These are phyloP conservation scores for Ochetophila trinervis DNA, from an alignment of 306 rosid species.

Conservation along the genomic window DNA sequence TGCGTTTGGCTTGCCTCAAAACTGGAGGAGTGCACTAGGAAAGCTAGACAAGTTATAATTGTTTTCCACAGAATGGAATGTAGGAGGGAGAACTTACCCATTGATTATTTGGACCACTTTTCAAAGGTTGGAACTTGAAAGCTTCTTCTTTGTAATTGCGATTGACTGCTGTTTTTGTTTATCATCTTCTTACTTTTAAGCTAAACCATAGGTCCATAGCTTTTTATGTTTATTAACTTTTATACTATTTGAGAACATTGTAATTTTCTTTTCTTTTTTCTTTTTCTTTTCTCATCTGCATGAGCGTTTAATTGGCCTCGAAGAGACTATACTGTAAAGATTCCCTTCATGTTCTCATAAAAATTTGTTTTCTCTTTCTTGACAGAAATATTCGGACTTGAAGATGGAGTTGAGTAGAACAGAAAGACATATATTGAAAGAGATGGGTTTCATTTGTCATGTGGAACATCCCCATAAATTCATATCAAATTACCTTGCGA, in stretches of 20 bases:
- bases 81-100: conserved; percentile 78
- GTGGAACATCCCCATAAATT: conserved; percentile 98
- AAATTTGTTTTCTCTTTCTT: not conserved
- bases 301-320: no score
- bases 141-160: not conserved
- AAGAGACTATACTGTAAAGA: not conserved
- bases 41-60: conserved; percentile 86
- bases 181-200: not conserved
- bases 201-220: not conserved
- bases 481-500: conserved; percentile 90
- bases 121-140: conserved; percentile 58
- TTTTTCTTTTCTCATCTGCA: no score
- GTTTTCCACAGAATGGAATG: conserved; percentile 97
- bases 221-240: no score
- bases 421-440: conserved; percentile 95
- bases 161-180: not conserved
- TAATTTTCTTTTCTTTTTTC: not conserved
- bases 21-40: conserved; percentile 83
- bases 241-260: not conserved
- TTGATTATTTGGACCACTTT: conserved; percentile 71
- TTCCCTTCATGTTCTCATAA: not conserved
- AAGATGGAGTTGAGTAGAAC: conserved; percentile 90
- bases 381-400: conserved; percentile 76
- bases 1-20: conserved; percentile 97
- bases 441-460: conserved; percentile 98